phyloP scores from a whole-genome alignment of 2,329 filamentous ascomycete species.

The Scleromitrula shiraiana region DNA sequence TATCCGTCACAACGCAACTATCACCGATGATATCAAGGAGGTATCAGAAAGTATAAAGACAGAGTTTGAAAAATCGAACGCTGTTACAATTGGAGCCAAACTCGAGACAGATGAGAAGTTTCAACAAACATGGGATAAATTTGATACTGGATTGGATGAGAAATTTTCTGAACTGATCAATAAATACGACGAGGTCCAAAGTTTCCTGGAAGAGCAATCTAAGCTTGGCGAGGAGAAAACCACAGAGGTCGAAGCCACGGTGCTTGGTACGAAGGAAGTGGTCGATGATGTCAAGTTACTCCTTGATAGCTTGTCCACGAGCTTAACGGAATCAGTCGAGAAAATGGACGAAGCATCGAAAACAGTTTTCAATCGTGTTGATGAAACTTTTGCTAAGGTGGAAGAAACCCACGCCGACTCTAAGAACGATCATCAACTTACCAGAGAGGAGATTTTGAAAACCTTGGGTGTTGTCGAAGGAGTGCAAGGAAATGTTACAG shows the following conservation, averaged over 20 bases:
- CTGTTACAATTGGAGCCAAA: slow-evolving; percentile 70
- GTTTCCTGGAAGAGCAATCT: slow-evolving; percentile 63
- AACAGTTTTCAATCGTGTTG: slow-evolving; percentile 75
- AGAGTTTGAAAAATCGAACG: slow-evolving; percentile 82
- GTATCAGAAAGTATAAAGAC: slow-evolving; percentile 68
- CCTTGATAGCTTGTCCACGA: slow-evolving; percentile 75
- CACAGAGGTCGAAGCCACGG: slow-evolving; percentile 62
- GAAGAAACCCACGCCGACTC: slow-evolving; percentile 67
- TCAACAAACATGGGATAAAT: slow-evolving; percentile 45
- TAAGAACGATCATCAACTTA: slow-evolving; percentile 74
- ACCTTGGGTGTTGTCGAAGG: slow-evolving; percentile 65
- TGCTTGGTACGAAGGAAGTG: slow-evolving; percentile 67
- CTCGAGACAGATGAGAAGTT: slow-evolving; percentile 78
- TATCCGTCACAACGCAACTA: slow-evolving; percentile 47
- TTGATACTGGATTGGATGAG: slow-evolving; percentile 51
- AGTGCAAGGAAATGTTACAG: slow-evolving; percentile 69
- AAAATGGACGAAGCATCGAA: slow-evolving; percentile 83
- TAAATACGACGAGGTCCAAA: slow-evolving; percentile 84
- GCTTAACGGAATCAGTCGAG: slow-evolving; percentile 74
- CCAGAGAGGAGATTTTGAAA: slow-evolving; percentile 72
- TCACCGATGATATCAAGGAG: slow-evolving; percentile 59
- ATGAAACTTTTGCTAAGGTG: slow-evolving; percentile 66
- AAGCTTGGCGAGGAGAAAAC: slow-evolving; percentile 68
- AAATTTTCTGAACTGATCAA: slow-evolving; percentile 68
- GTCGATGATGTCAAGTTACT: slow-evolving; percentile 82